Conservation (phyloP, 163 green algal species). For the Coccomyxa subellipsoidea region DNA sequence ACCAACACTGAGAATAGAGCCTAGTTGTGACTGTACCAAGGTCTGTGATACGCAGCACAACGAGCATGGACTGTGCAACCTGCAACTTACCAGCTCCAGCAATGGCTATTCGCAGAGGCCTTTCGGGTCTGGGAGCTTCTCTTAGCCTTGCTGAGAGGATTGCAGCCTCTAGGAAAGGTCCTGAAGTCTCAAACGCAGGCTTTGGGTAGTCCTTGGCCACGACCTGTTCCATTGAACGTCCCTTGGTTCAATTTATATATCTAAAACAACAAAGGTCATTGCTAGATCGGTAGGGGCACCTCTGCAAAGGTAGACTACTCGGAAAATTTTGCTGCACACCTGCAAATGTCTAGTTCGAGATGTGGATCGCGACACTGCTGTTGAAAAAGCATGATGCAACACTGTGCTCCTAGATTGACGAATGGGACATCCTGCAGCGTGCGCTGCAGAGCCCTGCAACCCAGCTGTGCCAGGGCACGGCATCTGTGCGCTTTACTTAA, state of each 20-base stretch:
- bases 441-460: background rate
- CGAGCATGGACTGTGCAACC: too few species aligned
- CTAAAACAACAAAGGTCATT: too few species aligned
- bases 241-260: too few species aligned
- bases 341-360: background rate
- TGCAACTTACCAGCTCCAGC: slow-evolving; percentile 52
- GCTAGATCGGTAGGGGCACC: too few species aligned
- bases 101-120: slow-evolving; percentile 59
- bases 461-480: background rate
- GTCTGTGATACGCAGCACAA: background rate
- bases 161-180: slow-evolving; percentile 46
- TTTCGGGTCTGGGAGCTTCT: slow-evolving; percentile 36
- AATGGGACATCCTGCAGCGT: background rate
- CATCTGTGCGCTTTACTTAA: too few species aligned
- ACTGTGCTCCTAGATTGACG: background rate
- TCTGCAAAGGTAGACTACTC: background rate
- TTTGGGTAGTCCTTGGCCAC: slow-evolving; percentile 45
- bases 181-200: slow-evolving; percentile 44
- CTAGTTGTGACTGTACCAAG: background rate
- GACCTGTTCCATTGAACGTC: too few species aligned
- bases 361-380: background rate
- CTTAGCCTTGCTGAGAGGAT: slow-evolving; percentile 39
- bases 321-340: background rate
- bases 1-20: background rate
- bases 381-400: background rate